Evolutionary conservation across 2,329 filamentous ascomycete species (phyloP), one percentile per base, ranked within the genome.

Genomic region (Penicillium sp.): DNA sequence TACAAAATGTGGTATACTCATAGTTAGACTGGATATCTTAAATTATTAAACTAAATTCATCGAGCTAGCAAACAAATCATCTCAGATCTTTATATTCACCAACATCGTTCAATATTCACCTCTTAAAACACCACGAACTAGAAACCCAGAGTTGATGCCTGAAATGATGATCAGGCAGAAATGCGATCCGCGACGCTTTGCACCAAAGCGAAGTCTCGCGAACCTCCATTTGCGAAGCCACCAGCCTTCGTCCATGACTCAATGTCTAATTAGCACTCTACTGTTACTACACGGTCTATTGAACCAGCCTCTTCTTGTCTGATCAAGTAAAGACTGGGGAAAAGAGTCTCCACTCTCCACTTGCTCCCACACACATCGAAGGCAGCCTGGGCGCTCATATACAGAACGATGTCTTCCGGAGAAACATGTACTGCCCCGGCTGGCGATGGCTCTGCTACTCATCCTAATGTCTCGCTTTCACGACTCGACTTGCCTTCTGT

Each of bases 401-500:
- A 41, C 46, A 50, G 42, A 4, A 63, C 62, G 60, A 42, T 44
- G 47, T 51, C 55, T 15, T 15, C 35, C 24, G 37, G 33, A 27
- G 35, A 35, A 48, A 50, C 55, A 57, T 57, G 40, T 56, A 53
- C 43, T n/a, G 31, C 39, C 27, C 45, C 31, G 25, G 42, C 49
- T 41, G 35, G 42, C 20, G 29, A 39, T 35, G 42, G 44, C 33
- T 44, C 47, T 38, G 52, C 40, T 37, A 29, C 42, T 24, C 42
- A 48, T 28, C 13, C 20, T 31, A 28, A 44, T 31, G 23, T 39
- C 28, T 32, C 38, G 18, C 37, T 32, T 41, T 37, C 47, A 33
- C 40, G 32, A 13, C 42, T 65, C 33, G 57, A 62, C 10, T 45
- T 63, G 8, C 66, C 66, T 43, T 49, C 62, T 12, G 56, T 66